Evolutionary conservation across 192 early-diverging fungal genomes (phyloP).

Genomic region (Coemansia sp.): DNA sequence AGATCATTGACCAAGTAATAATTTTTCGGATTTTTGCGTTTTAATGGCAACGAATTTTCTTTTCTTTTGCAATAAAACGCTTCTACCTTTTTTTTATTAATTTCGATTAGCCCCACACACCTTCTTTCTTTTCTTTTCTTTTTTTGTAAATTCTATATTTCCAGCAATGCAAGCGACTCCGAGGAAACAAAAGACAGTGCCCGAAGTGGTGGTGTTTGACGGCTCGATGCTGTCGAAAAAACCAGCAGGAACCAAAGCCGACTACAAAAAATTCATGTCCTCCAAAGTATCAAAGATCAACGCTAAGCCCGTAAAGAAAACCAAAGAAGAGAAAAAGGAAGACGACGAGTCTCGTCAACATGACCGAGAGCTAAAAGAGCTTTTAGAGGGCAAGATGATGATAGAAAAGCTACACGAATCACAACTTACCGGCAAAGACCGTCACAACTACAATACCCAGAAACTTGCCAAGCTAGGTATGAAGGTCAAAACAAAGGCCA

Average conservation of each 20-base stretch:
- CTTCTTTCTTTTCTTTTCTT: too few species aligned
- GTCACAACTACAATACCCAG: constrained; percentile 41
- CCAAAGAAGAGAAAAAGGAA: constrained; percentile 76
- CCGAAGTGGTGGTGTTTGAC: constrained; percentile 45
- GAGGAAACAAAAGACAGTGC: constrained; percentile 9
- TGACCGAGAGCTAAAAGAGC: constrained; percentile 37
- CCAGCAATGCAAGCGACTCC: constrained; percentile 8
- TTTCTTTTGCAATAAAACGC: too few species aligned
- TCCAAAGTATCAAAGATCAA: constrained; percentile 71
- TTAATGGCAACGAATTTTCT: too few species aligned
- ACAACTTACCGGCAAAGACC: constrained; percentile 42
- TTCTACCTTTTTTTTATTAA: too few species aligned
- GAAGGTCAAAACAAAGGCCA: constrained; percentile 42
- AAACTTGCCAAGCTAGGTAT: constrained; percentile 43
- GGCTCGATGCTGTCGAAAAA: constrained; percentile 1
- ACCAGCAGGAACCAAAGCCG: constrained; percentile 23
- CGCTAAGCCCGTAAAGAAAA: constrained; percentile 79
- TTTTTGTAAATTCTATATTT: too few species aligned
- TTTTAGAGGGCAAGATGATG: constrained; percentile 39
- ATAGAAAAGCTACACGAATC: constrained; percentile 50
- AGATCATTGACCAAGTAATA: too few species aligned
- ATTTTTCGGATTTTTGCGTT: too few species aligned
- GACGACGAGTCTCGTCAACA: constrained; percentile 25
- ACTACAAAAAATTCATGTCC: constrained; percentile 49
- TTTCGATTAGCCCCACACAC: too few species aligned